Conservation (phyloP, 768 basidiomycete species). For the Termitomyces sp. region DNA sequence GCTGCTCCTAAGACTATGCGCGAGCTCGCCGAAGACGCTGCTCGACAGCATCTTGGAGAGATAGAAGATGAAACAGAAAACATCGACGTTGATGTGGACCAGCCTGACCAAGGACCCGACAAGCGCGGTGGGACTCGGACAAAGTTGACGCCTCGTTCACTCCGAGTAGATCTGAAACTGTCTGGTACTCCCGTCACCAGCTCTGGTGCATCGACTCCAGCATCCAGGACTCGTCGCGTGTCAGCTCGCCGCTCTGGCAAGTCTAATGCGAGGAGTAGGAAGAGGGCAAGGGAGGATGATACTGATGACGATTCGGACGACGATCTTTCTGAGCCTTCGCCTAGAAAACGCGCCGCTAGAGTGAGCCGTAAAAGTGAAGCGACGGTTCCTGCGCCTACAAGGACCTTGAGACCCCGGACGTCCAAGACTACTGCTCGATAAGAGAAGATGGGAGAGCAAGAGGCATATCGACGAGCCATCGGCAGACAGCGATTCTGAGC, state of each 20-base stretch:
- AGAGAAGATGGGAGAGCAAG: constrained; percentile 42
- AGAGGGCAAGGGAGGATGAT: constrained; percentile 14
- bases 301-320: constrained; percentile 13
- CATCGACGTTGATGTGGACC: constrained; percentile 4
- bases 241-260: constrained; percentile 7
- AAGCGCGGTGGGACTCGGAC: neutral
- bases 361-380: constrained; percentile 6
- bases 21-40: constrained; percentile 50
- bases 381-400: constrained; percentile 23
- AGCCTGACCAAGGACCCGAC: neutral
- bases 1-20: constrained; percentile 53
- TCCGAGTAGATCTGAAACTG: constrained; percentile 5
- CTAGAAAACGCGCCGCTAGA: constrained; percentile 26
- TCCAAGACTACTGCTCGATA: constrained; percentile 46
- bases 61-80: constrained; percentile 4
- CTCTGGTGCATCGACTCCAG: constrained; percentile 6
- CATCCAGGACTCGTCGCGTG: neutral
- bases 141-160: constrained; percentile 5
- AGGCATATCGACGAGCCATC: constrained; percentile 44
- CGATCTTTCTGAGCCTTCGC: constrained; percentile 15
- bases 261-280: constrained; percentile 7
- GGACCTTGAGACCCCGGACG: constrained; percentile 54
- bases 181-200: constrained; percentile 1
- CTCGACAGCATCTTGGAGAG: constrained; percentile 12
- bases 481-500: constrained; percentile 11